phyloP scores from a whole-genome alignment of 1,284 basidiomycete species.

The Omphalotus olearius region DNA sequence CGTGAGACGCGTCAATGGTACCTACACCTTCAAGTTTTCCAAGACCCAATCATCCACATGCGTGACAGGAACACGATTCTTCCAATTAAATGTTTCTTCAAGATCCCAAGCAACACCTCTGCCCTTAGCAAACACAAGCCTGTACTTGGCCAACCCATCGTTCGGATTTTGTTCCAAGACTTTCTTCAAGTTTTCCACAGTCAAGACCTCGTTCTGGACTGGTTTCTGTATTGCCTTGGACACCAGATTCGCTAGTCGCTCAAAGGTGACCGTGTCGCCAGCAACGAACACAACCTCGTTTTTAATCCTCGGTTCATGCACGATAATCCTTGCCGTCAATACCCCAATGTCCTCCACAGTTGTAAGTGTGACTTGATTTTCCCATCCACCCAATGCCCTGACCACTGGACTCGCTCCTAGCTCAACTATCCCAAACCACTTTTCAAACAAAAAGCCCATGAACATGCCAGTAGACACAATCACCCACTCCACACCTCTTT shows the following conservation, averaged over 20 bases:
- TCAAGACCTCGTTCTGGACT: slow-evolving; percentile 17
- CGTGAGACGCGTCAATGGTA: too few species aligned
- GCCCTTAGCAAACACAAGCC: slow-evolving; percentile 21
- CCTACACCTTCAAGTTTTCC: too few species aligned
- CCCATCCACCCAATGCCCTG: slow-evolving; percentile 25
- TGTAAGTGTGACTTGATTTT: slow-evolving; percentile 26
- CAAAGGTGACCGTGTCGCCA: slow-evolving; percentile 25
- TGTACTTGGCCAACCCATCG: slow-evolving; percentile 20
- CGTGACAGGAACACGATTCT: slow-evolving; percentile 8
- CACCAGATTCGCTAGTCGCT: slow-evolving; percentile 20
- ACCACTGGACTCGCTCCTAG: slow-evolving; percentile 14
- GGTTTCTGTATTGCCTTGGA: slow-evolving; percentile 11
- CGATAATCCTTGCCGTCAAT: slow-evolving; percentile 23
- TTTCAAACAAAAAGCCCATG: slow-evolving; percentile 28
- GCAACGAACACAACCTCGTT: slow-evolving; percentile 24
- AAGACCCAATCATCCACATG: too few species aligned
- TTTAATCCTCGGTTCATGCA: slow-evolving; percentile 12
- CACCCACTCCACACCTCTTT: slow-evolving; percentile 21
- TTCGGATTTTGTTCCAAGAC: slow-evolving; percentile 21
- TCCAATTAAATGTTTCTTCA: slow-evolving; percentile 19
- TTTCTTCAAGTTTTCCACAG: slow-evolving; percentile 19
- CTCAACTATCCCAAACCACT: slow-evolving; percentile 26
- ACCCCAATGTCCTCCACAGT: slow-evolving; percentile 26
- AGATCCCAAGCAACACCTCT: slow-evolving; percentile 21
- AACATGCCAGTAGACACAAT: slow-evolving; percentile 33